Evolutionary conservation across 2,329 filamentous ascomycete genomes (phyloP), one percentile per base, ranked within the genome.

Genomic region (Grosmannia huntii): DNA sequence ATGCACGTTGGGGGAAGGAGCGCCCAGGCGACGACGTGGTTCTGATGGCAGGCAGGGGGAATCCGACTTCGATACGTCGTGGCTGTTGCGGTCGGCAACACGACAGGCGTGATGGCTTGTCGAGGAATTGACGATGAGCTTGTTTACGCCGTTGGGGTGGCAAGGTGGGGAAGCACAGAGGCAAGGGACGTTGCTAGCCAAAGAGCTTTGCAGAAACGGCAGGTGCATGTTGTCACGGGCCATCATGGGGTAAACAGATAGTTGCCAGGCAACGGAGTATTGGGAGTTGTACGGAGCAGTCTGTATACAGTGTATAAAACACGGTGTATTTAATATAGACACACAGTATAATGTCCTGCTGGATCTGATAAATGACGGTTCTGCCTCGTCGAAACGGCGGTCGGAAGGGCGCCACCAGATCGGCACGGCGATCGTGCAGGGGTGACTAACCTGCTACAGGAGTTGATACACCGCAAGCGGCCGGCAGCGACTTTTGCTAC

Each of bases 201-300:
- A 36, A 48, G 36, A 58, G 38, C 53, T 60, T 31, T 56, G 38
- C 57, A 54, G 23, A 55, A 58, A 51, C 49, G 60, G 60, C 56
- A 60, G 48, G 60, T 61, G 60, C 58, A 61, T 57, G 36, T 11
- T 41, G 52, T 11, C 57, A 59, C 55, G 33, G 51, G 50, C 57
- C 48, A 50, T 28, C 52, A 50, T 41, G 19, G 49, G 56, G 53
- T 61, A 58, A 61, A 60, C 56, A 61, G 16, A 11, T 7, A 19
- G 59, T 61, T 61, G 60, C 60, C 23, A 28, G 54, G 60, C 60
- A 61, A 61, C 60, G 19, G 41, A 4, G 36, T 38, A 53, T 31
- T 9, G 12, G 44, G 6, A 28, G 21, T 2, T 21, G 19, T 25
- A 50, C 48, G n/a, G n/a, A n/a, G n/a, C n/a, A 27, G 48, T 50